These are phyloP conservation scores for Hamamelis virginiana DNA, from an alignment of 164 flowering plant genomes.

Conservation along the genomic window DNA sequence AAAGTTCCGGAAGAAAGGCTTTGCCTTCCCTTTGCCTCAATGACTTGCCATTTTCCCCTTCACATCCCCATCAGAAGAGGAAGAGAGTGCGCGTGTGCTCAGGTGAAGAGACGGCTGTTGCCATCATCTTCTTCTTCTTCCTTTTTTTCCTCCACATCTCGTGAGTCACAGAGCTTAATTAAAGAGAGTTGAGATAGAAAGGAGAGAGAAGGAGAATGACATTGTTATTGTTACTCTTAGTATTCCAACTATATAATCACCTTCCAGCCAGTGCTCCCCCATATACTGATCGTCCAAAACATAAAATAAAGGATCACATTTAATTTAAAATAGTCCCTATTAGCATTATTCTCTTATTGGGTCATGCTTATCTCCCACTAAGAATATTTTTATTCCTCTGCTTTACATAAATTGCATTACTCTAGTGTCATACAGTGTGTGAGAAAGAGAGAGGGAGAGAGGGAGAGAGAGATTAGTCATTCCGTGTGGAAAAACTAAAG, in stretches of 20 bases:
- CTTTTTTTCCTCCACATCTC: conserved; percentile 23
- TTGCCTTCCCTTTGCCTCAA: conserved; percentile 64
- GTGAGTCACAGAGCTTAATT: not conserved
- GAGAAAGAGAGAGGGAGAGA: conserved; percentile 1
- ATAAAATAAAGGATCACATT: not conserved
- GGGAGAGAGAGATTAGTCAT: conserved; percentile 5
- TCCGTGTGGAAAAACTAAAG: conserved; percentile 6
- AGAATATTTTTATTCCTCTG: conserved; percentile 17
- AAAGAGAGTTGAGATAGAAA: not conserved
- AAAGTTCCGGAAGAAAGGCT: conserved; percentile 57
- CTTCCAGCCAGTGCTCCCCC: not conserved
- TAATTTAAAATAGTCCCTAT: conserved; percentile 17
- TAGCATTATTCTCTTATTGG: conserved; percentile 19
- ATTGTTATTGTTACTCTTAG: not conserved
- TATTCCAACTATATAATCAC: not conserved
- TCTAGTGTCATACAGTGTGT: not conserved
- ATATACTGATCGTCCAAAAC: not conserved
- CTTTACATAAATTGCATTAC: conserved; percentile 11
- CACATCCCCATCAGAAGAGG: conserved; percentile 5
- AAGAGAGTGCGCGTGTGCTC: not conserved
- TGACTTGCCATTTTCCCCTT: conserved; percentile 47
- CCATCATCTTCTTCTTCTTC: conserved; percentile 28
- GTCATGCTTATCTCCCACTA: conserved; percentile 26
- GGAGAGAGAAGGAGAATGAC: not conserved
- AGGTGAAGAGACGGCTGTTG: not conserved